A percentile compares a stretch with the other conserved stretches of the same genome.
Evolutionary conservation across 2,329 filamentous ascomycete species (phyloP).

Genomic region (Zymoseptoria passerinii): DNA sequence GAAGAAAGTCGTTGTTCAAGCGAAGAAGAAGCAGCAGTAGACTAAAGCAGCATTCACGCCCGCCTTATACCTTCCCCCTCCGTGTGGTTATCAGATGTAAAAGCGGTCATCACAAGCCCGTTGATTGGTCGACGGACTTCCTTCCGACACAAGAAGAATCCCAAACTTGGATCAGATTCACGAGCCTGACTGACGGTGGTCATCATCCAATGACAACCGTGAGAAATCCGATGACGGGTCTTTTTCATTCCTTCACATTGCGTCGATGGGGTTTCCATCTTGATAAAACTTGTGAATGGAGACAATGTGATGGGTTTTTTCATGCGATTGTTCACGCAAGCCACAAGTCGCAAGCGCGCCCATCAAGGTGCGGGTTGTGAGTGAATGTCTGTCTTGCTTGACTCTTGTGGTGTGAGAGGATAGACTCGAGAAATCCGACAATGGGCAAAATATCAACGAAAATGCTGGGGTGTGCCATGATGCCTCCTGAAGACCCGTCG

Average conservation of each 20-base stretch:
- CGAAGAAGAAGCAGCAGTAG: too few species aligned
- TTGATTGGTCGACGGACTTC: neutral
- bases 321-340: neutral
- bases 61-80: neutral
- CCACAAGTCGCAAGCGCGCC: too few species aligned
- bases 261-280: neutral
- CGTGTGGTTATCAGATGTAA: neutral
- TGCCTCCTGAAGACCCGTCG: too few species aligned
- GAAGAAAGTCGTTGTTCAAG: neutral
- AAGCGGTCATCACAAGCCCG: neutral
- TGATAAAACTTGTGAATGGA: neutral
- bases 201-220: neutral
- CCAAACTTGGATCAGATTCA: neutral
- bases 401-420: too few species aligned
- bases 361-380: neutral
- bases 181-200: neutral
- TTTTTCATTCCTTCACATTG: too few species aligned
- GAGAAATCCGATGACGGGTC: neutral
- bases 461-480: too few species aligned
- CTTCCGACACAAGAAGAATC: neutral
- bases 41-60: neutral
- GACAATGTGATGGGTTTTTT: neutral
- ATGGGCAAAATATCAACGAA: too few species aligned
- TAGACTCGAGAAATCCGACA: too few species aligned
- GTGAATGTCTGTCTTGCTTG: too few species aligned